Conservation (phyloP, 805 yeast genomes). For the Candida pseudofarinosa region DNA sequence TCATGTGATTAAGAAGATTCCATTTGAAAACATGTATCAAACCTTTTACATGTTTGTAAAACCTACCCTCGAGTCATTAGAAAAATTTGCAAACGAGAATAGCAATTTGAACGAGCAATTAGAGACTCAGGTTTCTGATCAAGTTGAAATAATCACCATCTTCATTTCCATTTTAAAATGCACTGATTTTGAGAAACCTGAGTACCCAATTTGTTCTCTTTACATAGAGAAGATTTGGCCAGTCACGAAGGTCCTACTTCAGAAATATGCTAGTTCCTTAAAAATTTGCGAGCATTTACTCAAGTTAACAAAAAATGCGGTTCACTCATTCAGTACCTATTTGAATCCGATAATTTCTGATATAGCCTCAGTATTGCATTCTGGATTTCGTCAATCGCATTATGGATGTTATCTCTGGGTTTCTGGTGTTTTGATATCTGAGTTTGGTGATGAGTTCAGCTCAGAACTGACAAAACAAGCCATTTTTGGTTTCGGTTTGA, state of each 20-base stretch:
- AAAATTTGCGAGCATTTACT: conserved; percentile 71
- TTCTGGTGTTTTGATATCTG: conserved; percentile 75
- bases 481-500: conserved; percentile 69
- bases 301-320: conserved; percentile 61
- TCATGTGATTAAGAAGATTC: conserved; percentile 66
- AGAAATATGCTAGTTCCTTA: conserved; percentile 53
- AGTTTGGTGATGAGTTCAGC: conserved; percentile 56
- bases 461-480: conserved; percentile 49
- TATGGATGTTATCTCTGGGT: conserved; percentile 89
- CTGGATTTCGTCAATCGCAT: conserved; percentile 65
- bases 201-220: conserved; percentile 50
- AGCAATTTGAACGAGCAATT: conserved; percentile 25
- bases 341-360: conserved; percentile 57
- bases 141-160: conserved; percentile 63
- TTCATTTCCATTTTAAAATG: conserved; percentile 57
- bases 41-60: conserved; percentile 60
- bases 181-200: conserved; percentile 27
- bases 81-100: conserved; percentile 15
- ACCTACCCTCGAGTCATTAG: conserved; percentile 54
- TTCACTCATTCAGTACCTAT: conserved; percentile 58
- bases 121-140: conserved; percentile 56
- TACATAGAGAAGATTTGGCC: conserved; percentile 60
- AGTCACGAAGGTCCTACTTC: conserved; percentile 42
- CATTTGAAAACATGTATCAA: conserved; percentile 47
- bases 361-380: conserved; percentile 61